phyloP scores from a whole-genome alignment of 2,329 filamentous ascomycete genomes.

The Fusarium citri region DNA sequence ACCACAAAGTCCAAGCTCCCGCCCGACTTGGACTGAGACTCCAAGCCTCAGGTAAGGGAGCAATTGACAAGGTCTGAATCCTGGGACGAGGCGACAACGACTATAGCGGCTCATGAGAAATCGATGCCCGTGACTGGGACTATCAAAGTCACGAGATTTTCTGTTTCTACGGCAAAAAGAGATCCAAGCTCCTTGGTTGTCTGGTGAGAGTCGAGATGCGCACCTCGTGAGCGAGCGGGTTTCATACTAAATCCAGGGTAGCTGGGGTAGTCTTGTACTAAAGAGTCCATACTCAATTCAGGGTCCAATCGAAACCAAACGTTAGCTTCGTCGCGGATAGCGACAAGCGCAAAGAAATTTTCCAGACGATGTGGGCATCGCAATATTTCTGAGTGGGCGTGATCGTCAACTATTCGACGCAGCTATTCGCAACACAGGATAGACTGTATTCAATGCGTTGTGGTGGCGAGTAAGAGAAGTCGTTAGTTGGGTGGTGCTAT shows the following conservation, averaged over 20 bases:
- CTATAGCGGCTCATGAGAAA: neutral
- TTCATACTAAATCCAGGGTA: conserved; percentile 27
- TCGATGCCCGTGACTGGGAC: conserved; percentile 4
- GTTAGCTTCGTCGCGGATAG: conserved; percentile 26
- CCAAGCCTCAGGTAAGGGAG: conserved; percentile 28
- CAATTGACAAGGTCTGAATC: conserved; percentile 28
- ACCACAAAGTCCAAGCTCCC: conserved; percentile 39
- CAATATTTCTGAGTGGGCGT: conserved; percentile 4
- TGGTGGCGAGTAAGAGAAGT: neutral
- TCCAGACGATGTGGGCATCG: conserved; percentile 16
- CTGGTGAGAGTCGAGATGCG: neutral
- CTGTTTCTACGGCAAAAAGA: neutral
- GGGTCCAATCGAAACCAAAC: conserved; percentile 31
- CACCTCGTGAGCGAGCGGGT: conserved; percentile 6
- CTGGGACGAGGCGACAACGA: neutral
- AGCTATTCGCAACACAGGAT: neutral
- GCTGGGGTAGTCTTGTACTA: conserved; percentile 2
- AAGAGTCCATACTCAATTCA: conserved; percentile 12
- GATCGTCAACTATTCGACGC: neutral
- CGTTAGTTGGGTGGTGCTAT: neutral
- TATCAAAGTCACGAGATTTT: conserved; percentile 1
- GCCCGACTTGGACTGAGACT: conserved; percentile 7
- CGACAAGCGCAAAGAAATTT: conserved; percentile 16
- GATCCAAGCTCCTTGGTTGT: conserved; percentile 11
- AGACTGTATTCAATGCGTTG: neutral